These are phyloP conservation scores for Persicaria maculosa DNA, from an alignment of 148 eudicot genomes.

Conservation along the genomic window DNA sequence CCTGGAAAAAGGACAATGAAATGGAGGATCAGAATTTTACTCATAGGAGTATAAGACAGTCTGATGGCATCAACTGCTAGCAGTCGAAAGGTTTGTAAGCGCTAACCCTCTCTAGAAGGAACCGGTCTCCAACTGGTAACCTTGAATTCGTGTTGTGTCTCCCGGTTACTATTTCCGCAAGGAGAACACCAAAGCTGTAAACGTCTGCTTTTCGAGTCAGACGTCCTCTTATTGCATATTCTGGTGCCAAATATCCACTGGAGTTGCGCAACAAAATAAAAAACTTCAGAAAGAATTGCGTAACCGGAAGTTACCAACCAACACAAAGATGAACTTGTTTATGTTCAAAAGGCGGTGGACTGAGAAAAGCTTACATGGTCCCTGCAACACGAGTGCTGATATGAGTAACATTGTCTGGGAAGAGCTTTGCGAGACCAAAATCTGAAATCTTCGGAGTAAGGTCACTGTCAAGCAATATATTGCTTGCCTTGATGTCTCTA, in stretches of 20 bases:
- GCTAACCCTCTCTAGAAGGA: conserved; percentile 41
- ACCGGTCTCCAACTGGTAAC: conserved; percentile 37
- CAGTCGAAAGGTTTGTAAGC: not conserved
- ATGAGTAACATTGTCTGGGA: conserved; percentile 44
- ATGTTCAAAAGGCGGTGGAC: not conserved
- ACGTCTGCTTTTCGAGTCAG: conserved; percentile 45
- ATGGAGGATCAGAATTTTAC: not conserved
- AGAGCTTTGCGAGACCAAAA: conserved; percentile 56
- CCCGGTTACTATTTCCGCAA: conserved; percentile 43
- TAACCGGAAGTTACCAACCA: not conserved
- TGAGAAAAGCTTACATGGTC: conserved; percentile 32
- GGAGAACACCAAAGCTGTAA: conserved; percentile 49
- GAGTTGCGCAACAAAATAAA: not conserved
- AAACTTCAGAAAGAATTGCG: not conserved
- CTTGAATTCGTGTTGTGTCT: conserved; percentile 38
- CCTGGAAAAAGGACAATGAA: conserved; percentile 16
- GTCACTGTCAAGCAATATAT: conserved; percentile 48
- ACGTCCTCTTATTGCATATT: conserved; percentile 45
- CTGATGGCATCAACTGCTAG: not conserved
- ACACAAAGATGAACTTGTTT: not conserved
- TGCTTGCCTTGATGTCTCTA: conserved; percentile 55
- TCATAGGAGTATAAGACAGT: not conserved
- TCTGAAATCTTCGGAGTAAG: conserved; percentile 45
- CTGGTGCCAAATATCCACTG: conserved; percentile 56
- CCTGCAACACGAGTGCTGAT: conserved; percentile 56